Conservation (phyloP, 73 alveolate genomes). For the Breviolum minutum region DNA sequence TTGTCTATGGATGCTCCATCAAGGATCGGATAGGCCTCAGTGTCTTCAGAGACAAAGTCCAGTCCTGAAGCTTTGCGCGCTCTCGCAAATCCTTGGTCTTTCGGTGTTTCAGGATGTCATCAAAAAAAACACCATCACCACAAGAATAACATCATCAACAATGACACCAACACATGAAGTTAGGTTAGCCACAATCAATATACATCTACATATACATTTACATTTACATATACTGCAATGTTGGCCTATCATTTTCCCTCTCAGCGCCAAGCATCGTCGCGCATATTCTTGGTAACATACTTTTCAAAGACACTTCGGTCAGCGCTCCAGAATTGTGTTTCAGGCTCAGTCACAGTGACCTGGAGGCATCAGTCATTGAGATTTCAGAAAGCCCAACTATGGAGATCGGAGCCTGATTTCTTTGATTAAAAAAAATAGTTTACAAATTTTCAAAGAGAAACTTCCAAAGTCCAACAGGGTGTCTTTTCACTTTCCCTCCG, state of each 20-base stretch:
- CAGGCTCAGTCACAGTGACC: slow-evolving; percentile 79
- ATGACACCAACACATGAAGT: too few relatives aligned
- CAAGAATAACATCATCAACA: too few relatives aligned
- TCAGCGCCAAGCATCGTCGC: neutral
- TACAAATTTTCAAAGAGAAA: too few relatives aligned
- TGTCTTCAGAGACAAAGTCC: slow-evolving; percentile 49
- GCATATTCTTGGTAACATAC: slow-evolving; percentile 63
- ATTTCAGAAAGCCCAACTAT: neutral
- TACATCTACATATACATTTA: too few relatives aligned
- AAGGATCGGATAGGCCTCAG: neutral
- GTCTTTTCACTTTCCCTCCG: neutral
- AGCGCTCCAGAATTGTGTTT: slow-evolving; percentile 56
- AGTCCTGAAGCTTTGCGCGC: slow-evolving; percentile 65
- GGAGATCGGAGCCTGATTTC: neutral
- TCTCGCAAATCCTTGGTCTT: slow-evolving; percentile 28
- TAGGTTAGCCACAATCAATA: too few relatives aligned
- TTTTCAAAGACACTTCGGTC: slow-evolving; percentile 54
- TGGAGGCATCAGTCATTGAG: neutral
- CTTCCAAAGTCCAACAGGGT: too few relatives aligned
- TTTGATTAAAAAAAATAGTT: too few relatives aligned
- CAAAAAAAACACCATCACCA: neutral
- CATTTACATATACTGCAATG: neutral
- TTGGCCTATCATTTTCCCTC: neutral
- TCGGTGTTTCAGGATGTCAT: neutral
- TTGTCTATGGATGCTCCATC: neutral